Percentiles rank a stretch among this genome's conserved stretches.
phyloP scores from a whole-genome alignment of 2,329 filamentous ascomycete species.

The Colletotrichum liaoningense region DNA sequence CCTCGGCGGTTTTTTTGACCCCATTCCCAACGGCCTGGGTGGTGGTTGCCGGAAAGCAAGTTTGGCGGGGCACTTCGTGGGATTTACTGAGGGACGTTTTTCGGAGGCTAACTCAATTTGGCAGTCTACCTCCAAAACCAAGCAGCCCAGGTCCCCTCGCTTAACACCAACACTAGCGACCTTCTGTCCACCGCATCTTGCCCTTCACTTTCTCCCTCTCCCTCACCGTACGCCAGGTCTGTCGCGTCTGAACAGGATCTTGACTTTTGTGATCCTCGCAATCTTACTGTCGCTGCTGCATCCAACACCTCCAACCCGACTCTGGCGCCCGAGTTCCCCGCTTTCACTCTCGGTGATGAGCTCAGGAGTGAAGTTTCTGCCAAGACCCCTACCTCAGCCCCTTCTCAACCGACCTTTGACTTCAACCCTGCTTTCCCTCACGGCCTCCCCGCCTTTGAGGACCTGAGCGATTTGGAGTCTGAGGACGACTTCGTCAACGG shows the following conservation, averaged over 20 bases:
- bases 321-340: slow-evolving; percentile 71
- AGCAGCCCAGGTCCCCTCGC: slow-evolving; percentile 64
- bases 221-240: slow-evolving; percentile 80
- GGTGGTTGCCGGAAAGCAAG: not conserved
- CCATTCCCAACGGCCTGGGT: slow-evolving; percentile 8
- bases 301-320: slow-evolving; percentile 59
- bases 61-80: slow-evolving; percentile 27
- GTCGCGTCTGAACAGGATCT: slow-evolving; percentile 77
- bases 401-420: slow-evolving; percentile 59
- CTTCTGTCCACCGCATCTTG: slow-evolving; percentile 80
- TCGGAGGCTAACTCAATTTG: slow-evolving; percentile 49
- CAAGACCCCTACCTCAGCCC: slow-evolving; percentile 58
- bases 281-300: slow-evolving; percentile 76
- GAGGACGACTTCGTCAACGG: slow-evolving; percentile 39
- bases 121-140: slow-evolving; percentile 64
- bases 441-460: slow-evolving; percentile 81
- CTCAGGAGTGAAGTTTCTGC: slow-evolving; percentile 62
- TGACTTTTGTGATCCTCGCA: slow-evolving; percentile 91
- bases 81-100: slow-evolving; percentile 5
- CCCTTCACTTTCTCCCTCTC: slow-evolving; percentile 89
- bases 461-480: slow-evolving; percentile 89
- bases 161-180: slow-evolving; percentile 74
- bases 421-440: slow-evolving; percentile 62
- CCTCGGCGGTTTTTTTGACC: slow-evolving; percentile 4
- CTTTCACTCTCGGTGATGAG: slow-evolving; percentile 73